Percentiles rank a stretch among this genome's conserved stretches.
Evolutionary conservation across 257 asterid genomes (phyloP).

Genomic region (Eustoma russellianum): DNA sequence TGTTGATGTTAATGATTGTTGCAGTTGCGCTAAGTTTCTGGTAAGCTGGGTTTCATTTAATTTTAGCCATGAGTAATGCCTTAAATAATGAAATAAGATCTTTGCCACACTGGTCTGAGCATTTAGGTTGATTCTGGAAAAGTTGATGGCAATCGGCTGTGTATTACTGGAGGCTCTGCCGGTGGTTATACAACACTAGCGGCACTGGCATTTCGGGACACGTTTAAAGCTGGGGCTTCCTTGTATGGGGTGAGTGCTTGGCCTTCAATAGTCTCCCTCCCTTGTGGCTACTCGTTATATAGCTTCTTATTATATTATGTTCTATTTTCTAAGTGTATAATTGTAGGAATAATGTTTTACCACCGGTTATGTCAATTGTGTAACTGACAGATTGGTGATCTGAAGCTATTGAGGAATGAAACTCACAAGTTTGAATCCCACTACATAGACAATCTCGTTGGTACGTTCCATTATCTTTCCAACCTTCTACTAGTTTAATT

Average conservation of each 20-base stretch:
- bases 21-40: slow-evolving; percentile 91
- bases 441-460: slow-evolving; percentile 79
- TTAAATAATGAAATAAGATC: neutral
- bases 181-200: slow-evolving; percentile 98
- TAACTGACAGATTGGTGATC: slow-evolving; percentile 69
- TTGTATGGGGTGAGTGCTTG: slow-evolving; percentile 82
- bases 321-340: neutral
- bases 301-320: neutral
- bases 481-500: slow-evolving; percentile 1
- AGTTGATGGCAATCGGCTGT: slow-evolving; percentile 73
- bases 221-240: slow-evolving; percentile 88
- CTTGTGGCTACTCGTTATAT: neutral
- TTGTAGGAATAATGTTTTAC: neutral
- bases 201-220: slow-evolving; percentile 79
- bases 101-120: slow-evolving; percentile 15
- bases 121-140: slow-evolving; percentile 70
- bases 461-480: slow-evolving; percentile 21
- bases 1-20: slow-evolving; percentile 91
- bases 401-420: slow-evolving; percentile 56
- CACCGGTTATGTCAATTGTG: slow-evolving; percentile 1
- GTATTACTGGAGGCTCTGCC: slow-evolving; percentile 97
- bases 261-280: neutral
- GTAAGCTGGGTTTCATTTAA: slow-evolving; percentile 24
- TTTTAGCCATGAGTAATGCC: slow-evolving; percentile 5
- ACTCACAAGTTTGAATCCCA: slow-evolving; percentile 91